A percentile compares a stretch with the other conserved stretches of the same genome.
phyloP scores from a whole-genome alignment of 1,284 basidiomycete genomes.

The Sporisorium graminicola region DNA sequence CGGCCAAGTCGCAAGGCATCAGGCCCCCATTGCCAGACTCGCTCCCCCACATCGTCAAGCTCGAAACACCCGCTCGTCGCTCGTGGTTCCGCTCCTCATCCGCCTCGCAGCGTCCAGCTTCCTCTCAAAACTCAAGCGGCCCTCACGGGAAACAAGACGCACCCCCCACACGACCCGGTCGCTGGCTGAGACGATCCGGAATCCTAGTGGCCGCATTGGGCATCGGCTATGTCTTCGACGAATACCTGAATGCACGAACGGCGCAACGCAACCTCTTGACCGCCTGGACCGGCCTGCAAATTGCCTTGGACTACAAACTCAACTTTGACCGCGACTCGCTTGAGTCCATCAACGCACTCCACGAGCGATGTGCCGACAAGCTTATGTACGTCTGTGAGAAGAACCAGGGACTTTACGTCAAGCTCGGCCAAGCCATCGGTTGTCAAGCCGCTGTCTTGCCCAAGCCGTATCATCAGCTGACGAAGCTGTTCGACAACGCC shows the following conservation, averaged over 20 bases:
- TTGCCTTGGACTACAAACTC: slow-evolving; percentile 65
- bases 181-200: slow-evolving; percentile 19
- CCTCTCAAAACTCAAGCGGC: slow-evolving; percentile 6
- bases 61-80: slow-evolving; percentile 24
- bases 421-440: slow-evolving; percentile 63
- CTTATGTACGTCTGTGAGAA: slow-evolving; percentile 60
- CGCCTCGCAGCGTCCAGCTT: neutral
- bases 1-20: slow-evolving; percentile 26
- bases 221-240: slow-evolving; percentile 40
- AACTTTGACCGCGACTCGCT: slow-evolving; percentile 56
- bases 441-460: slow-evolving; percentile 60
- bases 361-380: slow-evolving; percentile 58
- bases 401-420: slow-evolving; percentile 63
- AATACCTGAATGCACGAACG: slow-evolving; percentile 44
- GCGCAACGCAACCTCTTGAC: slow-evolving; percentile 58
- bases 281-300: slow-evolving; percentile 49
- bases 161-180: slow-evolving; percentile 1
- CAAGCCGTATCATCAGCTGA: slow-evolving; percentile 60
- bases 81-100: slow-evolving; percentile 33
- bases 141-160: neutral
- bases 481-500: slow-evolving; percentile 64
- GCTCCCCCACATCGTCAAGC: slow-evolving; percentile 17
- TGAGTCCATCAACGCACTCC: slow-evolving; percentile 57
- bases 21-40: slow-evolving; percentile 23
- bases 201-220: slow-evolving; percentile 17